phyloP scores from a whole-genome alignment of 345 rosid species.

The Eucalyptus dawsonii region DNA sequence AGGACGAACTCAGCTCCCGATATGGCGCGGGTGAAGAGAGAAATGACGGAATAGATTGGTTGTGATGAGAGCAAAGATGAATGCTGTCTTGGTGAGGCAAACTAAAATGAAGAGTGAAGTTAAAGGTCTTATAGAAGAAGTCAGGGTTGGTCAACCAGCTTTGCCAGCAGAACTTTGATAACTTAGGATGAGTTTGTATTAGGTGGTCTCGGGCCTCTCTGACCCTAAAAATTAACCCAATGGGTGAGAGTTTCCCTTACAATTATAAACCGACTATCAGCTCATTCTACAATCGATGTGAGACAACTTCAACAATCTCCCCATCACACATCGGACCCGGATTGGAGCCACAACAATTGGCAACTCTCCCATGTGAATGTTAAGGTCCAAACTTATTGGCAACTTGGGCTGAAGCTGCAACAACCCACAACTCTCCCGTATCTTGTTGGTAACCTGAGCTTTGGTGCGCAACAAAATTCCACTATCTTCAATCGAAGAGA shows the following conservation, averaged over 20 bases:
- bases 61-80: neutral
- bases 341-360: accelerated
- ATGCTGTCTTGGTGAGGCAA: neutral
- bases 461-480: accelerated
- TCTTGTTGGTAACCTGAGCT: too few species aligned
- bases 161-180: neutral
- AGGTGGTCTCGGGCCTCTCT: accelerated
- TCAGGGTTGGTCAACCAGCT: neutral
- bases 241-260: accelerated
- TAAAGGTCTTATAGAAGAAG: neutral
- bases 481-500: accelerated
- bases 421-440: too few species aligned
- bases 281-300: accelerated
- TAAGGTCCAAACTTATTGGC: too few species aligned
- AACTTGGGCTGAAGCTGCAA: accelerated
- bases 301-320: accelerated
- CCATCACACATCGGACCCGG: accelerated
- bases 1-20: neutral
- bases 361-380: too few species aligned
- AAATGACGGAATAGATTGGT: neutral
- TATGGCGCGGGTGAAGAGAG: neutral
- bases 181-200: neutral
- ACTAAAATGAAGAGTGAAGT: neutral
- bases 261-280: accelerated
- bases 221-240: too few species aligned